Evolutionary conservation across 208 protist species (phyloP).

Genomic region (Trypanosoma scelopori): DNA sequence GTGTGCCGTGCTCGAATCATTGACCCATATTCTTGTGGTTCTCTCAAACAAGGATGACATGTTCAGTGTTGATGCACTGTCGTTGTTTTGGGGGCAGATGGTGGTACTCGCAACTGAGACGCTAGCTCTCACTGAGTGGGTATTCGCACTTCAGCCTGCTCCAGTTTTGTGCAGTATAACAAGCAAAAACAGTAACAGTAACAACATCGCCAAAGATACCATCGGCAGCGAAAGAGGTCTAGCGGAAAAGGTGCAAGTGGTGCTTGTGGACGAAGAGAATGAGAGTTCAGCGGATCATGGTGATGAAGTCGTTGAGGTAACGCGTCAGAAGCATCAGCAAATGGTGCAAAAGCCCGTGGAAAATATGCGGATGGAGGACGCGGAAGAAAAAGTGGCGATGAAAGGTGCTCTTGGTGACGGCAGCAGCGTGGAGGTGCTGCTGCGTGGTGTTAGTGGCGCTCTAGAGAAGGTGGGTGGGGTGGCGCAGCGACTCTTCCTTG

Average conservation of each 20-base stretch:
- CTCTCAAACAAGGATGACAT: not conserved
- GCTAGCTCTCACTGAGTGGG: constrained; percentile 1
- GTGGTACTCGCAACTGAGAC: constrained; percentile 10
- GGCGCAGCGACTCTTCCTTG: constrained; percentile 8
- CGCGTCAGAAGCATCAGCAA: not conserved
- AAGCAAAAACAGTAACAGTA: not conserved
- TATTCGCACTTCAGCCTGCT: not conserved
- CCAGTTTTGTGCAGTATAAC: not conserved
- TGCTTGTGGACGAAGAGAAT: constrained; percentile 1
- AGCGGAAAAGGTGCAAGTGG: not conserved
- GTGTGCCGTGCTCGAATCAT: constrained; percentile 1
- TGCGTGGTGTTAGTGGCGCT: constrained; percentile 1
- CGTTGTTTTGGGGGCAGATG: constrained; percentile 21
- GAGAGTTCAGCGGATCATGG: not conserved
- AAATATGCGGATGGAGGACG: not conserved
- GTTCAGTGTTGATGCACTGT: not conserved
- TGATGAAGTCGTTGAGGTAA: constrained; percentile 7
- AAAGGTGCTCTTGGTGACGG: not conserved
- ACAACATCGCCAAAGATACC: too few relatives aligned
- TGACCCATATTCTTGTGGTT: not conserved
- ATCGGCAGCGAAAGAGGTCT: not conserved
- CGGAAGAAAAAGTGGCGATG: not conserved
- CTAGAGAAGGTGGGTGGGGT: constrained; percentile 3
- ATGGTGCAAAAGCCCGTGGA: not conserved
- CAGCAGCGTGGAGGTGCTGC: not conserved